Evolutionary conservation across 495 filamentous ascomycete species (phyloP).

Genomic region (Penicillium manginii): DNA sequence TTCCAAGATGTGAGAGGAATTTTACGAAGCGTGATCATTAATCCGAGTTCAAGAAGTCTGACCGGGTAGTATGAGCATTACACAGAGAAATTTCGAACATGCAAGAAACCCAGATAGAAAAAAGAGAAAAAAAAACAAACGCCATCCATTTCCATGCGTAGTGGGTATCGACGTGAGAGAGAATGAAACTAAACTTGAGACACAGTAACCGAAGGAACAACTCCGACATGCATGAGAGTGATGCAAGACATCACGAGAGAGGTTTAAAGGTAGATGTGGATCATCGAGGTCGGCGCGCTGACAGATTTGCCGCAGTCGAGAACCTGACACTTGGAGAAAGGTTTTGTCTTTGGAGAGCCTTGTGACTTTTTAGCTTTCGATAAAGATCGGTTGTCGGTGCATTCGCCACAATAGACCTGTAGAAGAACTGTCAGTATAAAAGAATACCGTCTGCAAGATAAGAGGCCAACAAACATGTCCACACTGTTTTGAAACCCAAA

Average conservation of each 20-base stretch:
- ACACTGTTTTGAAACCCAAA: slow-evolving; percentile 74
- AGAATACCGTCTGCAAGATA: background rate
- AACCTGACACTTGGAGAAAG: slow-evolving; percentile 56
- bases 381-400: slow-evolving; percentile 55
- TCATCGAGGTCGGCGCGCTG: slow-evolving; percentile 41
- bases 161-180: slow-evolving; percentile 31
- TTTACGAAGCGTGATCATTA: background rate
- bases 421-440: slow-evolving; percentile 8
- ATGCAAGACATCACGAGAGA: slow-evolving; percentile 4
- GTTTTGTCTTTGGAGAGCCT: slow-evolving; percentile 30
- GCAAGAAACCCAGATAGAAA: background rate
- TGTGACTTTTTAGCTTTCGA: slow-evolving; percentile 40
- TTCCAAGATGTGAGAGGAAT: background rate
- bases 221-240: slow-evolving; percentile 16
- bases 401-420: slow-evolving; percentile 75
- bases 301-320: slow-evolving; percentile 49
- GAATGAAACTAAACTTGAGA: slow-evolving; percentile 2
- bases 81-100: background rate
- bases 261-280: slow-evolving; percentile 53
- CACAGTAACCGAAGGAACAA: slow-evolving; percentile 15
- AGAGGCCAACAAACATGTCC: slow-evolving; percentile 67
- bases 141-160: slow-evolving; percentile 27
- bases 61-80: background rate
- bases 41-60: background rate
- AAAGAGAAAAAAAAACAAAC: slow-evolving; percentile 13